Conservation (phyloP, 2,329 filamentous ascomycete species). For the Hymenoscyphus albidus region DNA sequence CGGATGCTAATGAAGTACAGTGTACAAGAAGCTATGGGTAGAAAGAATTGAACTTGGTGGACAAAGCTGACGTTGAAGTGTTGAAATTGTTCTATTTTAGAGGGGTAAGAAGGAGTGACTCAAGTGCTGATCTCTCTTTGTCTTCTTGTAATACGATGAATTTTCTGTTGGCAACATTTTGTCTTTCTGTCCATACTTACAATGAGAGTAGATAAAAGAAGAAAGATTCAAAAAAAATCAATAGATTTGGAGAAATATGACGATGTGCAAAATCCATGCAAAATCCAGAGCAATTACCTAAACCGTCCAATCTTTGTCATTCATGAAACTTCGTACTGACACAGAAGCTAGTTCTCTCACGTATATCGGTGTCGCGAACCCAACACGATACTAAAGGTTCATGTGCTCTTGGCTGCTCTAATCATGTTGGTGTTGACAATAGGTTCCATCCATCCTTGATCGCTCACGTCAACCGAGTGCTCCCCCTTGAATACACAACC, state of each 20-base stretch:
- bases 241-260: too few relatives aligned
- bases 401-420: constrained; percentile 11
- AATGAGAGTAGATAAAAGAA: background rate
- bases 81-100: background rate
- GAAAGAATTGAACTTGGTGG: background rate
- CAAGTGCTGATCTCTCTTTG: background rate
- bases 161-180: background rate
- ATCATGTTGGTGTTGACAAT: constrained; percentile 13
- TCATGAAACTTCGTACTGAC: too few relatives aligned
- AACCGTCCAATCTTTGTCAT: too few relatives aligned
- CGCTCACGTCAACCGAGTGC: constrained; percentile 11
- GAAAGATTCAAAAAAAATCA: too few relatives aligned
- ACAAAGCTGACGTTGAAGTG: background rate
- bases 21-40: background rate
- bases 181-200: background rate
- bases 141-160: background rate
- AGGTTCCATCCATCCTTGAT: constrained; percentile 9
- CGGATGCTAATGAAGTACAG: background rate
- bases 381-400: background rate
- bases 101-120: background rate
- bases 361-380: background rate
- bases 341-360: background rate
- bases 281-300: too few relatives aligned
- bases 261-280: too few relatives aligned
- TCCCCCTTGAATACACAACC: constrained; percentile 9